Evolutionary conservation across 1,284 basidiomycete species (phyloP), one percentile per base, ranked within the genome.

Genomic region (Ceratobasidium sp.): DNA sequence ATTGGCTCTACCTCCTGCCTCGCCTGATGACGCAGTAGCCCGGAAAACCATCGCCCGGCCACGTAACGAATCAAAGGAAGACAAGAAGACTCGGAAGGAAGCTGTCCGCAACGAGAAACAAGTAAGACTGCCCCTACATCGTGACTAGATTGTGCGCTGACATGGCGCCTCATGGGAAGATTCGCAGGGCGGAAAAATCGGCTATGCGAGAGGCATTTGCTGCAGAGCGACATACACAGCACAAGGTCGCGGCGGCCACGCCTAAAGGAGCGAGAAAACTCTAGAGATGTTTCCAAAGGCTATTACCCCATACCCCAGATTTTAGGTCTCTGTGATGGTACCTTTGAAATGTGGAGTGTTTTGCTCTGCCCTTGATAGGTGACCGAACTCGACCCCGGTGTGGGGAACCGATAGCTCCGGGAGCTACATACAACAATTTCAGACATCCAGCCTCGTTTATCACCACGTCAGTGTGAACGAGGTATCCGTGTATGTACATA

Each of bases 1-100:
- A 58, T 66, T 48, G 61, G 61, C 11, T 11, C 49, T 12, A 3
- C 30, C 40, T 36, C 62, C 40, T 69, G 18, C 25, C 49, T 69
- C 40, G 30, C 21, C 33, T 30, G 48, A 51, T 56, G 62, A 14
- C 58, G 49, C 44, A 38, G 81, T 70, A 75, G 76, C 74, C 44
- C 82, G 79, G 44, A 80, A 82, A 72, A 87, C 89, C 0, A 80
- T 93, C 66, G 81, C 86, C n/a, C 86, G 96, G 28, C 83, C 88
- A 0, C 89, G 90, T 75, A 84, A 88, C 75, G 97, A 99, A 81
- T 86, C 88, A 2, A 87, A 87, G 72, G 95, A 95, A 76, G 94
- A 93, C 56, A 94, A 94, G 81, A 94, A 89, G 77, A 87, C 88
- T 0, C 87, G 97, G 23, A 99, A 99, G 80, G 84, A 87, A n/a